Evolutionary conservation across 805 yeast genomes (phyloP), one percentile per base, ranked within the genome.

Genomic region (Starmera caribaea): DNA sequence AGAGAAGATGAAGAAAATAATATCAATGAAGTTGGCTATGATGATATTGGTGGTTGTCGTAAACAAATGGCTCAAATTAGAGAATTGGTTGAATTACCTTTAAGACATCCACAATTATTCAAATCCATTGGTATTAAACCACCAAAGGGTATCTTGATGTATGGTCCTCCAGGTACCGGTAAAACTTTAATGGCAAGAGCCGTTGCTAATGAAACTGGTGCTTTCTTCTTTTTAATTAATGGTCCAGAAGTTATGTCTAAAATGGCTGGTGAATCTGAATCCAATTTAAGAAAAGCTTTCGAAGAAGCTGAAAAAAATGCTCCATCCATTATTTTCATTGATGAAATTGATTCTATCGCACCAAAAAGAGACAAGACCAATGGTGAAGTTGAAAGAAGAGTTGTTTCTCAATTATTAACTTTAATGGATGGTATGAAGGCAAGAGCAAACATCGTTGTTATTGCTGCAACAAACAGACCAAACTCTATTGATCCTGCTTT

Each of bases 371-470:
- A 92, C 72, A 92, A 92, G 79, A 92, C 98, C 40, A 92, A 92
- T 61, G 98, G 98, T 70, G 98, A 92, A 68, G 98, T 92, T 54
- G 99, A 92, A 70, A 81, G 98, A 71, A 83, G 99, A 71, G 98
- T 92, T 41, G 99, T 92, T 45, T 90, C 97, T 27, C 98, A 92
- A 69, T 75, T 92, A 58, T 77, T 92, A 61, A 92, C 99, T 15
- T 74, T 92, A 53, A 92, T 92, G 99, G 99, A 92, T 61, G 99
- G 98, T 73, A 92, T 92, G 98, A 90, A 90, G 68, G 96, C 97
- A n/a, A 81, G 98, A 66, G 83, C 97, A 32, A 92, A 92, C 59
- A 83, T 87, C 53, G 98, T 92, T 46, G 99, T 92, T 41, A 92
- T 92, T 67, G 99, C 98, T 41, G 99, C 99, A 30, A 92, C 90